Evolutionary conservation across 208 protist species (phyloP).

Genomic region (Leishmania martiniquensis): DNA sequence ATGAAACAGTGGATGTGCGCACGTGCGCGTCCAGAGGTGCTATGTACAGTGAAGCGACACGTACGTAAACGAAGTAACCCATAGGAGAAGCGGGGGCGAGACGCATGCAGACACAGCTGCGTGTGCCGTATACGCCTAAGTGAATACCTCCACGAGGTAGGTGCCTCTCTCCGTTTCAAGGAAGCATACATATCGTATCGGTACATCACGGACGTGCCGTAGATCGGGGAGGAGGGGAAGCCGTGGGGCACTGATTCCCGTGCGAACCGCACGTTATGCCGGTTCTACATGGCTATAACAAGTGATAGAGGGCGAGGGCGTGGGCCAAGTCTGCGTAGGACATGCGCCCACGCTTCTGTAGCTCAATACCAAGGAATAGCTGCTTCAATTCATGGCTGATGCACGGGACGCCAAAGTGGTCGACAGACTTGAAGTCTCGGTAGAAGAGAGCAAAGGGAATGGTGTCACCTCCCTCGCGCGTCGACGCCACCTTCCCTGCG

Average conservation of each 20-base stretch:
- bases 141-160: not conserved
- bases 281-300: conserved; percentile 33
- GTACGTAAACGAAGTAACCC: not conserved
- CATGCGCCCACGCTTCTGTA: conserved; percentile 40
- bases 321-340: conserved; percentile 58
- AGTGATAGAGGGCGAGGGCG: conserved; percentile 50
- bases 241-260: not conserved
- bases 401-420: conserved; percentile 66
- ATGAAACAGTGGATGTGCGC: not conserved
- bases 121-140: not conserved
- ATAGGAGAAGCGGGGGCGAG: not conserved
- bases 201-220: not conserved
- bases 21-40: not conserved
- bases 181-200: not conserved
- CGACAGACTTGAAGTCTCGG: conserved; percentile 57
- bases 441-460: conserved; percentile 44
- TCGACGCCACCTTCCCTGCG: conserved; percentile 1
- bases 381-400: conserved; percentile 38
- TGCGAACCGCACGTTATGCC: not conserved
- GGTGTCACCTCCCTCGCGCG: not conserved
- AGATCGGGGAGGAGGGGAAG: not conserved
- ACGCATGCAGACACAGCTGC: not conserved
- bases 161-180: not conserved
- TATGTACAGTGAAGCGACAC: not conserved
- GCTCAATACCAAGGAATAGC: conserved; percentile 48